These are phyloP conservation scores for Torrubiellomyces zombiae DNA, from an alignment of 2,329 filamentous ascomycete species.

Conservation along the genomic window DNA sequence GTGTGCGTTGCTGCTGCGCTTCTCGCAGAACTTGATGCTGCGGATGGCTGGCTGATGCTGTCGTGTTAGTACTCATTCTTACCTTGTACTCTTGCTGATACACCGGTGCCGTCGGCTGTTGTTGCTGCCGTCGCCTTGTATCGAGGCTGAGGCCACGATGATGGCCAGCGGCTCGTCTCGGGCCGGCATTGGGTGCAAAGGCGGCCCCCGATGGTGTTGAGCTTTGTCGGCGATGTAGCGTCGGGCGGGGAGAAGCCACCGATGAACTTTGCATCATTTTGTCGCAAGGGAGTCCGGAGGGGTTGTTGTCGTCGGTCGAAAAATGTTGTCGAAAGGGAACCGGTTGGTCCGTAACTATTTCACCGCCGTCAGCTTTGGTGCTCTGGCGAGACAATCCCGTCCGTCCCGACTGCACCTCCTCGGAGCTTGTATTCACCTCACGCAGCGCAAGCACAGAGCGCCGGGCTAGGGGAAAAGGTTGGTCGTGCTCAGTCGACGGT, in stretches of 20 bases:
- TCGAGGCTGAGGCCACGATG: constrained; percentile 77
- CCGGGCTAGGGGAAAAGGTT: constrained; percentile 41
- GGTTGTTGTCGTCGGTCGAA: constrained; percentile 32
- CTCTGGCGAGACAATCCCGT: no score
- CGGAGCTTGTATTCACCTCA: constrained; percentile 42
- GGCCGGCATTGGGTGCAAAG: constrained; percentile 47
- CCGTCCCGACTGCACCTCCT: no score
- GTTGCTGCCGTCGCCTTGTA: constrained; percentile 40
- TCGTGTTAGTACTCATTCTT: constrained; percentile 37
- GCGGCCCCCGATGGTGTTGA: constrained; percentile 69
- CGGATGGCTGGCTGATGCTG: constrained; percentile 36
- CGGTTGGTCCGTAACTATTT: constrained; percentile 29
- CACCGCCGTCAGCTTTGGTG: no score
- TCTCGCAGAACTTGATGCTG: constrained; percentile 69
- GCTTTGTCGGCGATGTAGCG: constrained; percentile 63
- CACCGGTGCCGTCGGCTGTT: constrained; percentile 11
- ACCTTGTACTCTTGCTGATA: constrained; percentile 24
- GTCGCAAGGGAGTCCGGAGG: constrained; percentile 55
- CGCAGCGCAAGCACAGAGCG: constrained; percentile 70
- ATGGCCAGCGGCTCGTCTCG: constrained; percentile 36
- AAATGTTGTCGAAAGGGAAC: constrained; percentile 31
- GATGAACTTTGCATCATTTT: constrained; percentile 66
- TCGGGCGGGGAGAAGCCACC: constrained; percentile 44
- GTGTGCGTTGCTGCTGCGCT: constrained; percentile 71
- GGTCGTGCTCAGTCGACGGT: constrained; percentile 31